Conservation (phyloP, 2,329 filamentous ascomycete genomes). For the Phoma sp. region DNA sequence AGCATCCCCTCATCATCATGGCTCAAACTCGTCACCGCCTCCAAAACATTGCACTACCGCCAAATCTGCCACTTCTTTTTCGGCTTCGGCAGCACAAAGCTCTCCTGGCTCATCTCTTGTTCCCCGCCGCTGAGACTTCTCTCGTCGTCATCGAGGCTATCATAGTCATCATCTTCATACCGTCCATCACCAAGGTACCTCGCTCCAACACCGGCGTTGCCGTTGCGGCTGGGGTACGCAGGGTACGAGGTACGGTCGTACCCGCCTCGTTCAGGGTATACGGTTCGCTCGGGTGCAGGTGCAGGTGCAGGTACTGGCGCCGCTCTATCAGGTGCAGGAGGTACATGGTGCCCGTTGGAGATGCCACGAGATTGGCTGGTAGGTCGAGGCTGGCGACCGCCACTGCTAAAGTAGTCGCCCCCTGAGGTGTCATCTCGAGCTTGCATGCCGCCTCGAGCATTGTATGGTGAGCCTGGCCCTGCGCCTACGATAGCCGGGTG, state of each 20-base stretch:
- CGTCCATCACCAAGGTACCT: slow-evolving; percentile 38
- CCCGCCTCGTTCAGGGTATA: slow-evolving; percentile 21
- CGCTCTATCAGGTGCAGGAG: slow-evolving; percentile 2
- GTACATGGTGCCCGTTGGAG: slow-evolving; percentile 1
- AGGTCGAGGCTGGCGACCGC: slow-evolving; percentile 25
- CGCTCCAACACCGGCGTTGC: slow-evolving; percentile 36
- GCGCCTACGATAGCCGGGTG: slow-evolving; percentile 47
- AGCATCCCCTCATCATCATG: neutral
- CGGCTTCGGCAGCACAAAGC: slow-evolving; percentile 45
- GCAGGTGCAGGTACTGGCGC: neutral
- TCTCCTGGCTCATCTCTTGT: slow-evolving; percentile 37
- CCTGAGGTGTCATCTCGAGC: slow-evolving; percentile 35
- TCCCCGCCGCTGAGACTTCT: slow-evolving; percentile 37
- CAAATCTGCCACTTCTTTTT: slow-evolving; percentile 51
- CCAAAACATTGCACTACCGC: slow-evolving; percentile 19
- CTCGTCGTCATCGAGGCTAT: slow-evolving; percentile 31
- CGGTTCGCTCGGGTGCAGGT: slow-evolving; percentile 3
- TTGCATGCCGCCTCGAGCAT: slow-evolving; percentile 35
- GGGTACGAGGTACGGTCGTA: slow-evolving; percentile 34
- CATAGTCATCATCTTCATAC: slow-evolving; percentile 42
- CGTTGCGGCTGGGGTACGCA: slow-evolving; percentile 22
- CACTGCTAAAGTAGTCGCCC: slow-evolving; percentile 39
- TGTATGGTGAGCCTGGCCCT: slow-evolving; percentile 43
- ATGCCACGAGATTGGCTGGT: slow-evolving; percentile 1
- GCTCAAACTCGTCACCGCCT: neutral